Evolutionary conservation across 768 basidiomycete species (phyloP), one percentile per base, ranked within the genome.

Genomic region (Psilocybe cubensis): DNA sequence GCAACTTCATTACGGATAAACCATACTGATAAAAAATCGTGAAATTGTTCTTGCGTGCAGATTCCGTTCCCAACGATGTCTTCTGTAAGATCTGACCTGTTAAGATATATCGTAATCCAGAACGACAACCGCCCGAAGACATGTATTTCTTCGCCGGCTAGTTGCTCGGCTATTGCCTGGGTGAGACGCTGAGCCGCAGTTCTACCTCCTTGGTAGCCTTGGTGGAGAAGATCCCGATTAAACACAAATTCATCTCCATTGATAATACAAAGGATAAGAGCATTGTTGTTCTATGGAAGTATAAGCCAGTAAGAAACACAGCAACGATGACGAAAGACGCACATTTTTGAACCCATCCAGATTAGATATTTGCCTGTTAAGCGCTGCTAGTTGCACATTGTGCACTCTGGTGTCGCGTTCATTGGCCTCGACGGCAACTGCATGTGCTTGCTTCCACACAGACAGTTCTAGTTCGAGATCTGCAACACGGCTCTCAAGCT

Each of bases 191-290:
- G 84, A 25, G 87, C 86, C 11, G 82, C 85, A 42, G 80, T 77
- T 54, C 80, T 78, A 28, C 90, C 90, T 9, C 90, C 90, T 52
- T 81, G 77, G 45, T 83, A 82, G 6, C 89, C 90, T 69, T 86
- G 84, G 27, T 66, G 68, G 38, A 92, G 72, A 56, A 88, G 77
- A 18, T 83, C 74, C 46, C 77, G 79, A 54, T 77, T 76, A 74
- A 92, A 92, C 62, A 90, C 73, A 60, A 84, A 83, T 46, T 83
- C 82, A 68, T 91, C 85, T 35, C 88, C 90, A 63, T 92, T 87
- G 64, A 92, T 79, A 61, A 88, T 81, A 66, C 89, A 89, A 62
- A 90, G 79, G 57, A 92, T 85, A 63, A 91, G 80, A 41, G 88
- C 82, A 61, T 82, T 79, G 71, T 85, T 84, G 62, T 77, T 82